Evolutionary conservation across 1,139 yeast species (phyloP).

Genomic region (Geotrichum bryndzae): DNA sequence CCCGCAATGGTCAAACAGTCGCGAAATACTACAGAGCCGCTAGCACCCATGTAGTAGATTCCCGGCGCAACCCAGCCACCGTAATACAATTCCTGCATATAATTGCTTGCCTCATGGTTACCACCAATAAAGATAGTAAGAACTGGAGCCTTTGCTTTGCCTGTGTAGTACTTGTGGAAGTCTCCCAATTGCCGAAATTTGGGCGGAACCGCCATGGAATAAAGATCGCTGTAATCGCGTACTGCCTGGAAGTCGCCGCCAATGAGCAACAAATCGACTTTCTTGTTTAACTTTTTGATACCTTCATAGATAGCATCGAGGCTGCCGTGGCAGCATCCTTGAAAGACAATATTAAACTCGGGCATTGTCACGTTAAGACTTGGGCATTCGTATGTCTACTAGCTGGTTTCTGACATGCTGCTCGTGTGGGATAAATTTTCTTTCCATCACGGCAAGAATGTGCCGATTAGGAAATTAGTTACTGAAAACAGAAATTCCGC

Average conservation of each 20-base stretch:
- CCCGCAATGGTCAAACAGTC: slow-evolving; percentile 81
- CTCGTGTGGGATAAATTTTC: neutral
- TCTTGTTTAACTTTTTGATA: slow-evolving; percentile 31
- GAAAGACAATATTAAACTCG: slow-evolving; percentile 50
- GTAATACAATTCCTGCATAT: slow-evolving; percentile 61
- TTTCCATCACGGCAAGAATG: neutral
- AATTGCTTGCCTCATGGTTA: slow-evolving; percentile 85
- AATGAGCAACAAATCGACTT: slow-evolving; percentile 62
- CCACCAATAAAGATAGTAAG: slow-evolving; percentile 87
- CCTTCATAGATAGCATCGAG: slow-evolving; percentile 52
- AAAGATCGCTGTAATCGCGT: slow-evolving; percentile 56
- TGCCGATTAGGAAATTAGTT: neutral
- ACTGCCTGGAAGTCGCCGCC: slow-evolving; percentile 86
- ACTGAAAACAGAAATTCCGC: neutral
- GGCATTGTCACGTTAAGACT: neutral
- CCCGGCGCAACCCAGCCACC: slow-evolving; percentile 97
- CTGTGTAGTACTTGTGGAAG: slow-evolving; percentile 66
- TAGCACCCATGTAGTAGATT: slow-evolving; percentile 81
- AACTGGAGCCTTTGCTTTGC: slow-evolving; percentile 59
- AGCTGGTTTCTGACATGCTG: neutral
- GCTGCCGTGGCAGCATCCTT: slow-evolving; percentile 94
- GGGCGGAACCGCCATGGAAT: slow-evolving; percentile 55
- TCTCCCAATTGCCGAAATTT: slow-evolving; percentile 61
- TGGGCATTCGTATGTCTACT: neutral
- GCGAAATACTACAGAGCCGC: slow-evolving; percentile 47